These are phyloP conservation scores for Rhizophagus prolifer DNA, from an alignment of 192 early-diverging fungal species.

Conservation along the genomic window DNA sequence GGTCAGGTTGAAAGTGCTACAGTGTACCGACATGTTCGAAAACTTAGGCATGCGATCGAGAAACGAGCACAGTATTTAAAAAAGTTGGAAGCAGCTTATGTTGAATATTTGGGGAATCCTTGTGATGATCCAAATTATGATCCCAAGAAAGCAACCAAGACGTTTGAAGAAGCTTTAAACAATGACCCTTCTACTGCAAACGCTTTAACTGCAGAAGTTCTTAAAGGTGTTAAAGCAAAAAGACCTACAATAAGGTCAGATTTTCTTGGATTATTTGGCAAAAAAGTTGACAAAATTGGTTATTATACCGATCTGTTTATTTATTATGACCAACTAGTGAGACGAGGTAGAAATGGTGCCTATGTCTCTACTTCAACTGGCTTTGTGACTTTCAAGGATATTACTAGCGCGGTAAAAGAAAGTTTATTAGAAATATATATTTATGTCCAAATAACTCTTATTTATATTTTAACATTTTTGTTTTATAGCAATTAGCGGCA, in stretches of 20 bases:
- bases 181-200: background rate
- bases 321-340: slow-evolving; percentile 52
- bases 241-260: slow-evolving; percentile 46
- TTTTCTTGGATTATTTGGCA: slow-evolving; percentile 50
- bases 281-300: slow-evolving; percentile 68
- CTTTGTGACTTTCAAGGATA: slow-evolving; percentile 77
- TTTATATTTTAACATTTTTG: background rate
- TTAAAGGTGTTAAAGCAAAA: slow-evolving; percentile 12
- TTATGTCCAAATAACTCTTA: background rate
- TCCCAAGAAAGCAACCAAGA: slow-evolving; percentile 42
- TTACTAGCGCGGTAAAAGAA: slow-evolving; percentile 59
- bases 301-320: slow-evolving; percentile 57
- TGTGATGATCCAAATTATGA: slow-evolving; percentile 64
- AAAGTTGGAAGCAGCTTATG: slow-evolving; percentile 56
- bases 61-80: slow-evolving; percentile 56
- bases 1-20: slow-evolving; percentile 68
- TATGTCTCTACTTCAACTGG: slow-evolving; percentile 58
- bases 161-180: slow-evolving; percentile 36
- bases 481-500: slow-evolving; percentile 54
- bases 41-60: slow-evolving; percentile 54
- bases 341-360: slow-evolving; percentile 47
- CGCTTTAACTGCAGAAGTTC: slow-evolving; percentile 1
- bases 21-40: slow-evolving; percentile 56
- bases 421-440: background rate
- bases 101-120: slow-evolving; percentile 67